phyloP scores from a whole-genome alignment of 2,329 filamentous ascomycete species.

The Fusarium caatingaense region DNA sequence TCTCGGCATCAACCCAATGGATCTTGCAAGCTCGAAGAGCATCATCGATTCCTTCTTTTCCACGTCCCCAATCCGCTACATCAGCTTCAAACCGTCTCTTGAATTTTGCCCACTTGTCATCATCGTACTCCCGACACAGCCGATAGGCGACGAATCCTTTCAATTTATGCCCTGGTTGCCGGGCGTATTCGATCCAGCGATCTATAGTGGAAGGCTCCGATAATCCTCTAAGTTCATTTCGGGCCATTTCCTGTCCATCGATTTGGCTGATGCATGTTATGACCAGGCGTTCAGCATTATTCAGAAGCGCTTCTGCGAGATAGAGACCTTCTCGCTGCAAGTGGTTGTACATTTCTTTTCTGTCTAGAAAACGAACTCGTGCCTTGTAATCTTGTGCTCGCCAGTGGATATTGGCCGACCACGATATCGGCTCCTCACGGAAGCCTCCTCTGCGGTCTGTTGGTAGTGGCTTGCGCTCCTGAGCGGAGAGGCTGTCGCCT shows the following conservation, averaged over 20 bases:
- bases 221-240: conserved; percentile 29
- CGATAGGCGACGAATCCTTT: conserved; percentile 39
- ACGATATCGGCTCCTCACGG: conserved; percentile 19
- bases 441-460: background rate
- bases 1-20: conserved; percentile 40
- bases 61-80: conserved; percentile 42
- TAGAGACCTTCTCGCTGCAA: background rate
- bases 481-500: conserved; percentile 26
- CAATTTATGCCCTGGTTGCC: fast-evolving
- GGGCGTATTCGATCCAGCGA: conserved; percentile 27
- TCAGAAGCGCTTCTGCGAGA: background rate
- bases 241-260: conserved; percentile 14
- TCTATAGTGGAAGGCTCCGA: background rate
- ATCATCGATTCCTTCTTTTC: conserved; percentile 3
- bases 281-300: conserved; percentile 15
- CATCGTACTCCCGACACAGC: conserved; percentile 27
- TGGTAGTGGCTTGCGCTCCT: conserved; percentile 19
- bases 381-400: conserved; percentile 16
- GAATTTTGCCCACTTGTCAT: conserved; percentile 44
- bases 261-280: conserved; percentile 1
- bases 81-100: conserved; percentile 44
- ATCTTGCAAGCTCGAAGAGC: conserved; percentile 34
- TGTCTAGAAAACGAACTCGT: background rate
- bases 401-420: conserved; percentile 13
- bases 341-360: conserved; percentile 11